Evolutionary conservation across 192 early-diverging fungal genomes (phyloP), one percentile per base, ranked within the genome.

Genomic region (Endogone sp.): DNA sequence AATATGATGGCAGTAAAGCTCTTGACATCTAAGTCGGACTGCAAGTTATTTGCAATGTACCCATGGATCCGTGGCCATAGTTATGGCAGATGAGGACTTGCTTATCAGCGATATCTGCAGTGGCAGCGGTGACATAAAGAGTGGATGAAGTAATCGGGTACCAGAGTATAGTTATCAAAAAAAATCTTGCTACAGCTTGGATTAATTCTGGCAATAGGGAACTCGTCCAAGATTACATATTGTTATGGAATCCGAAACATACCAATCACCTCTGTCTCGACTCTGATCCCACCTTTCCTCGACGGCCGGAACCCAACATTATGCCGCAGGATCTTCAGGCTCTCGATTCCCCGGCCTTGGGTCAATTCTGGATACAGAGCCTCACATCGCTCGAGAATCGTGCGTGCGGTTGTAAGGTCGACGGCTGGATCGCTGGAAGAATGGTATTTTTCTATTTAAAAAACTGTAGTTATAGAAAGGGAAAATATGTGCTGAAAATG

Each of bases 291-390:
- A 32, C 67, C 77, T 28, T 70, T 54, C 26, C 87, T 68, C 2
- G 80, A 69, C 10, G 87, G 89, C 56, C 87, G 65, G 70, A 88
- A 82, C 9, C 84, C 87, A 23, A 87, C 84, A 27, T 73, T 80
- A 16, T 80, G 74, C 22, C 75, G 66, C 16, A 86, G 68, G 4
- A 86, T 73, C 28, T 83, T 76, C 26, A 78, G 31, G 13, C 78
- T 64, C 20, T 78, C 70, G 58, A 80, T 79, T 3, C 64, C 64
- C 9, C 61, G 70, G n/a, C n/a, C n/a, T n/a, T n/a, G n/a, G n/a
- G 9, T 49, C 57, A 92, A 65, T 29, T 81, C 76, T 2, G 85
- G 81, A 63, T 76, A 85, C 57, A 83, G 71, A 22, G 78, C 66
- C 21, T 75, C 76, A 54, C 78, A 82, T 16, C 77, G 70, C 1